Base-by-base conservation (phyloP, 768 basidiomycete species). In the Naematelia encephala region DNA sequence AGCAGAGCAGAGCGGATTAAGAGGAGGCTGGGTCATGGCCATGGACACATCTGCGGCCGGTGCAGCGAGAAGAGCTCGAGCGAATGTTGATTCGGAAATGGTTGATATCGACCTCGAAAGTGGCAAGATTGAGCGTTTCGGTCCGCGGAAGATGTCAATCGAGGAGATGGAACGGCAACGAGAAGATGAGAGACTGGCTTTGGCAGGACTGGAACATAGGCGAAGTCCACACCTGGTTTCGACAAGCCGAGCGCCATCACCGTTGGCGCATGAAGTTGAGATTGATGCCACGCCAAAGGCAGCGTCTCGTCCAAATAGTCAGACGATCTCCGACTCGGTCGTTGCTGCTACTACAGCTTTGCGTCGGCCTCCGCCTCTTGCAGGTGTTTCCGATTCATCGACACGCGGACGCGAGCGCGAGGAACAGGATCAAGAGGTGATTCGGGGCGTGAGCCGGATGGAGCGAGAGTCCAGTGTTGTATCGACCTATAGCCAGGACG, bases 11-110 rank as follows among this genome's bases (percentile, higher is more conserved):
- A 63, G 59, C 14, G 74, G 74, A 1, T 60, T 78, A 13, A 63
- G 77, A 30, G 77, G 77, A 12, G 77, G 77, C 4, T 78, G 77
- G 77, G 69, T 78, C 51, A 75, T 78, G 75, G 67, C 68, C 42
- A 42, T 69, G n/a, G 72, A 74, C 50, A 39, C 34, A 16, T 39
- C 34, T 39, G 62, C 63, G 0, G 56, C 60, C 43, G 54, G 51
- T 3, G 43, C 59, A 14, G 64, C 67, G 12, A 21, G 68, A 23
- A 34, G 61, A 29, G 60, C 48, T 26, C 26, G 25, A 11, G 10
- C 49, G 22, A 34, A 59, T 26, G 23, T 5, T 16, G 68, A 69
- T 4, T 44, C 56, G 2, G 75, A 65, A 26, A 76, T 78, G 77
- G 76, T 74, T 16, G 74, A 77, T 58, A 74, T 77, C 56, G 77